A percentile compares a stretch with the other conserved stretches of the same genome.
phyloP scores from a whole-genome alignment of 805 yeast genomes.

The Ogataea nonfermentans region DNA sequence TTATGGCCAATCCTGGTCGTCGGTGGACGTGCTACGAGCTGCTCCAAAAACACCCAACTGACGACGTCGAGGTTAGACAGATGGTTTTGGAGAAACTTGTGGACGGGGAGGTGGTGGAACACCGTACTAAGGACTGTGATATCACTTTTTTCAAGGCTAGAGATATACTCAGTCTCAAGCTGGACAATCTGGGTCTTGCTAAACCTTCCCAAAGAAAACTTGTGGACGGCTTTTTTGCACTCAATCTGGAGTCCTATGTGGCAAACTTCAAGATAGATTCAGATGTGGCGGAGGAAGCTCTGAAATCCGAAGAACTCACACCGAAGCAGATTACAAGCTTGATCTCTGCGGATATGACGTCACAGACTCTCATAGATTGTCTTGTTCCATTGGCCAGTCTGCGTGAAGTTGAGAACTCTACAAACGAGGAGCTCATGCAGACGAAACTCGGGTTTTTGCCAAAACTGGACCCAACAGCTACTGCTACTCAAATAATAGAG shows the following conservation, averaged over 20 bases:
- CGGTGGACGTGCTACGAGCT: conserved; percentile 35
- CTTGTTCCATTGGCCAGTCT: conserved; percentile 3
- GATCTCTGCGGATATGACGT: conserved; percentile 1
- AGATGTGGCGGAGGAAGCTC: neutral
- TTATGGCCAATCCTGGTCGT: conserved; percentile 38
- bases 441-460: conserved; percentile 7
- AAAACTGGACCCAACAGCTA: neutral
- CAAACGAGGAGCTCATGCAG: conserved; percentile 4
- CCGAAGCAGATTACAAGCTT: conserved; percentile 2
- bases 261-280: neutral
- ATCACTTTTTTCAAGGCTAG: conserved; percentile 7
- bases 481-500: neutral
- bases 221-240: conserved; percentile 3
- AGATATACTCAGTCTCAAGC: conserved; percentile 1
- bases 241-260: conserved; percentile 6
- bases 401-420: neutral
- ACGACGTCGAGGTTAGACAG: conserved; percentile 1
- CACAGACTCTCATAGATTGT: neutral
- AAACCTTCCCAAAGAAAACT: conserved; percentile 1
- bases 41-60: conserved; percentile 14
- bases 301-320: neutral
- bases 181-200: neutral
- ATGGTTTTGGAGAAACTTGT: conserved; percentile 6
- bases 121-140: conserved; percentile 7
- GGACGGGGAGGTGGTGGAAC: conserved; percentile 9